Percentiles rank a stretch among this genome's conserved stretches.
phyloP scores from a whole-genome alignment of 495 filamentous ascomycete species.

The Cenococcum geophilum region DNA sequence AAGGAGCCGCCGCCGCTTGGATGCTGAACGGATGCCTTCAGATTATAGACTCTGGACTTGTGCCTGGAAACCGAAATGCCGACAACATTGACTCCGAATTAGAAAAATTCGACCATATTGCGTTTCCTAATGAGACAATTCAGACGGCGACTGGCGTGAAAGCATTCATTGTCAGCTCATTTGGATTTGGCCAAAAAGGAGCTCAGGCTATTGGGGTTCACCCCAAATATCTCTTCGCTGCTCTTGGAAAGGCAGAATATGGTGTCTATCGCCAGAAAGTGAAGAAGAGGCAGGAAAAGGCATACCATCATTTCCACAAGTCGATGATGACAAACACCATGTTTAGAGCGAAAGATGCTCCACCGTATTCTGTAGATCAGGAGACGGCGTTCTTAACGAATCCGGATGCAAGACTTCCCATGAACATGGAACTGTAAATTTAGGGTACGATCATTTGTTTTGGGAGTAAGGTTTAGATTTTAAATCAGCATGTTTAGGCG shows the following conservation, averaged over 20 bases:
- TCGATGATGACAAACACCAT: slow-evolving; percentile 89
- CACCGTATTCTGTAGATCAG: slow-evolving; percentile 78
- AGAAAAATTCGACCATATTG: slow-evolving; percentile 92
- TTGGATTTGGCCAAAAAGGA: slow-evolving; percentile 97
- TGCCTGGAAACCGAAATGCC: slow-evolving; percentile 92
- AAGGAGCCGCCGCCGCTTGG: slow-evolving; percentile 96
- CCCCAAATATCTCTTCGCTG: slow-evolving; percentile 85
- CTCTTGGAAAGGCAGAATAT: slow-evolving; percentile 75
- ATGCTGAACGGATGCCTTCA: slow-evolving; percentile 97
- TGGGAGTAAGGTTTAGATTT: slow-evolving; percentile 8
- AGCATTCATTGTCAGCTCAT: slow-evolving; percentile 93
- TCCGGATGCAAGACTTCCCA: slow-evolving; percentile 54
- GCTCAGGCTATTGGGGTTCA: slow-evolving; percentile 93
- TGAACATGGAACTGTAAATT: slow-evolving; percentile 10
- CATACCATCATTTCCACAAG: slow-evolving; percentile 93
- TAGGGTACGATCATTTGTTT: background rate
- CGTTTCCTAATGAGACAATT: slow-evolving; percentile 86
- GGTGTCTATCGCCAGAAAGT: slow-evolving; percentile 75
- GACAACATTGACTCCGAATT: slow-evolving; percentile 92
- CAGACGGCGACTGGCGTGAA: slow-evolving; percentile 86
- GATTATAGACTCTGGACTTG: slow-evolving; percentile 80
- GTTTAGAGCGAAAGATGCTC: slow-evolving; percentile 81
- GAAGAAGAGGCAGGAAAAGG: slow-evolving; percentile 83
- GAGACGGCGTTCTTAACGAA: slow-evolving; percentile 81
- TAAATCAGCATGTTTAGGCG: too few species aligned